These are phyloP conservation scores for Leersia perrieri DNA, from an alignment of 176 grass and related monocot genomes.

Conservation along the genomic window DNA sequence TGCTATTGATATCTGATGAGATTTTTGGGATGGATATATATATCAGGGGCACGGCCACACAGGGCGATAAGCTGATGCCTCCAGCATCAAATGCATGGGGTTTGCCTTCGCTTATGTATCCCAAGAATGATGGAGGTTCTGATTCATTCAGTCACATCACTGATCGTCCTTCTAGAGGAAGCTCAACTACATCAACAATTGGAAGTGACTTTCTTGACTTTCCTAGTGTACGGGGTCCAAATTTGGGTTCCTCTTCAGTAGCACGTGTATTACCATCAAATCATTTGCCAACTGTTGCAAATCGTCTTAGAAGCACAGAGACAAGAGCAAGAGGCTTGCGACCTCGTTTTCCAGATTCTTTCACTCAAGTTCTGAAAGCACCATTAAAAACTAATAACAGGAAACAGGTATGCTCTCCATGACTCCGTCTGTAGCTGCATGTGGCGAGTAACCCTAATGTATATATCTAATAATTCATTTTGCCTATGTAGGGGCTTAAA, in stretches of 20 bases:
- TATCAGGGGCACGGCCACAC: slow-evolving; percentile 49
- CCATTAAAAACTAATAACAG: slow-evolving; percentile 24
- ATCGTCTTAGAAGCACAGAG: slow-evolving; percentile 45
- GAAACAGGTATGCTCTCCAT: slow-evolving; percentile 2
- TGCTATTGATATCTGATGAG: not conserved
- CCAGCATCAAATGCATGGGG: slow-evolving; percentile 54
- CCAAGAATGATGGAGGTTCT: slow-evolving; percentile 45
- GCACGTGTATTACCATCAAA: slow-evolving; percentile 37
- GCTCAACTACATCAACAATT: slow-evolving; percentile 55
- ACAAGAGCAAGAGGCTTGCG: slow-evolving; percentile 53
- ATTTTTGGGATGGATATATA: slow-evolving; percentile 23
- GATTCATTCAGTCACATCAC: slow-evolving; percentile 38
- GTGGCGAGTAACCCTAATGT: not conserved
- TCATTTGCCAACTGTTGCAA: slow-evolving; percentile 16
- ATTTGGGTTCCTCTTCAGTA: slow-evolving; percentile 37
- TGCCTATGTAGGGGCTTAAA: not conserved
- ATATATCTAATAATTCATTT: slow-evolving; percentile 2
- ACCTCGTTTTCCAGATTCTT: slow-evolving; percentile 48
- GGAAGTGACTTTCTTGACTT: slow-evolving; percentile 59
- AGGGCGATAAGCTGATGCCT: slow-evolving; percentile 35
- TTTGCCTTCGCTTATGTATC: slow-evolving; percentile 49
- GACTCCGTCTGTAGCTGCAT: not conserved
- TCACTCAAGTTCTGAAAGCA: slow-evolving; percentile 20
- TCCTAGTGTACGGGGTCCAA: slow-evolving; percentile 35
- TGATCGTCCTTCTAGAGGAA: slow-evolving; percentile 48